Percentiles rank a stretch among this genome's conserved stretches.
phyloP scores from a whole-genome alignment of 2,329 filamentous ascomycete genomes.

The Fonsecaea erecta region DNA sequence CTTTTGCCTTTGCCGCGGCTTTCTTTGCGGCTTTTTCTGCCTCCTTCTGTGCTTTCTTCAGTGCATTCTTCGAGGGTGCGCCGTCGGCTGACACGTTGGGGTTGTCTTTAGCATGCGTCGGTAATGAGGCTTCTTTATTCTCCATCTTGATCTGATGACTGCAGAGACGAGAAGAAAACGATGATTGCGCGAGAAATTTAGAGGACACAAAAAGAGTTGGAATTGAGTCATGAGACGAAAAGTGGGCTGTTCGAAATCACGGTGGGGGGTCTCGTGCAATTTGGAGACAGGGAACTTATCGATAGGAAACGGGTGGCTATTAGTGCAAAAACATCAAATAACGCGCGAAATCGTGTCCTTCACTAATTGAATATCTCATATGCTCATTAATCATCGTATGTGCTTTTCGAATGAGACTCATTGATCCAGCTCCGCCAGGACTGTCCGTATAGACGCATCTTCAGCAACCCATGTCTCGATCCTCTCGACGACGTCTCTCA shows the following conservation, averaged over 20 bases:
- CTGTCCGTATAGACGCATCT: constrained; percentile 48
- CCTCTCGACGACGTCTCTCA: constrained; percentile 72
- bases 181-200: not conserved
- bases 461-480: constrained; percentile 73
- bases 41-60: constrained; percentile 87
- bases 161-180: not conserved
- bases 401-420: not conserved
- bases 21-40: constrained; percentile 90
- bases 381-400: constrained; percentile 2
- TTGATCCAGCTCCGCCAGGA: constrained; percentile 18
- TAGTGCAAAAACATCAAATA: not conserved
- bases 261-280: too few relatives aligned
- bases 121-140: constrained; percentile 31
- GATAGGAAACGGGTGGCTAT: not conserved
- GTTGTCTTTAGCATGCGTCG: constrained; percentile 35
- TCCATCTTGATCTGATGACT: not conserved
- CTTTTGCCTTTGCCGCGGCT: constrained; percentile 39
- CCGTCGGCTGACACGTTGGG: constrained; percentile 34
- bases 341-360: not conserved
- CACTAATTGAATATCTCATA: constrained; percentile 1
- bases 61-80: constrained; percentile 73
- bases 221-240: constrained; percentile 20
- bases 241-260: constrained; percentile 13
- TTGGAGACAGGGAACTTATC: too few relatives aligned
- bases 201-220: not conserved